Percentiles rank a stretch among this genome's conserved stretches.
Conservation (phyloP, 1,284 basidiomycete species). For the Wallemia ichthyophaga region DNA sequence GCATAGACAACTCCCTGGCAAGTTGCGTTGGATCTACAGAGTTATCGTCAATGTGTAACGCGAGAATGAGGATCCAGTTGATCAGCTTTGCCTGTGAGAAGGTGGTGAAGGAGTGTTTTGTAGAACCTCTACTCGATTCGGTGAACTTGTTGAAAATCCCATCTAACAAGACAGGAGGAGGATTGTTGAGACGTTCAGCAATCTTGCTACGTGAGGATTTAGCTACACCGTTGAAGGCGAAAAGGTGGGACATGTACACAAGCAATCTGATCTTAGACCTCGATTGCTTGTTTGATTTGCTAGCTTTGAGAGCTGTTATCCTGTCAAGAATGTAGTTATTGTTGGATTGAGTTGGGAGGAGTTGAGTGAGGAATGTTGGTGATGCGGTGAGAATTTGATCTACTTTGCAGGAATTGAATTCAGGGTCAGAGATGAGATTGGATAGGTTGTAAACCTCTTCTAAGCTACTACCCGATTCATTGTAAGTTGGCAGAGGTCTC, state of each 20-base stretch:
- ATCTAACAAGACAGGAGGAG: constrained; percentile 28
- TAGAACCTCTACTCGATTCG: constrained; percentile 31
- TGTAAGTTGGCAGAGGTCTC: constrained; percentile 42
- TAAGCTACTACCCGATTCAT: constrained; percentile 30
- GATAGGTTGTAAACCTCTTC: constrained; percentile 38
- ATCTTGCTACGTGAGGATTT: constrained; percentile 3
- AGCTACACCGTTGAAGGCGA: constrained; percentile 29
- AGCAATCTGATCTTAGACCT: constrained; percentile 29
- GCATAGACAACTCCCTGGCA: constrained; percentile 38
- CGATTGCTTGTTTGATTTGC: constrained; percentile 25
- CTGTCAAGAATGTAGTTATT: neutral
- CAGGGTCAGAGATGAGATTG: constrained; percentile 39
- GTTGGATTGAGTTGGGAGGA: constrained; percentile 2
- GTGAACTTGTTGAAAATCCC: constrained; percentile 49
- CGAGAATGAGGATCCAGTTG: constrained; percentile 46
- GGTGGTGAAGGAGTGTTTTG: constrained; percentile 34
- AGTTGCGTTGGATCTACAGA: constrained; percentile 33
- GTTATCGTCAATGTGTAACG: constrained; percentile 43
- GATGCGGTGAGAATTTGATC: constrained; percentile 26
- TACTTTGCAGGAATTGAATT: constrained; percentile 20
- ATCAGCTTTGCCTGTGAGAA: constrained; percentile 37
- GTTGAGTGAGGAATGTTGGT: constrained; percentile 17
- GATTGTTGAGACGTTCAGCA: constrained; percentile 9
- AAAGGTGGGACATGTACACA: constrained; percentile 44
- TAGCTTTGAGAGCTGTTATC: constrained; percentile 4